Percentiles rank a stretch among this genome's conserved stretches.
phyloP scores from a whole-genome alignment of 176 grass and related monocot species.

The Aegilops speltoides region DNA sequence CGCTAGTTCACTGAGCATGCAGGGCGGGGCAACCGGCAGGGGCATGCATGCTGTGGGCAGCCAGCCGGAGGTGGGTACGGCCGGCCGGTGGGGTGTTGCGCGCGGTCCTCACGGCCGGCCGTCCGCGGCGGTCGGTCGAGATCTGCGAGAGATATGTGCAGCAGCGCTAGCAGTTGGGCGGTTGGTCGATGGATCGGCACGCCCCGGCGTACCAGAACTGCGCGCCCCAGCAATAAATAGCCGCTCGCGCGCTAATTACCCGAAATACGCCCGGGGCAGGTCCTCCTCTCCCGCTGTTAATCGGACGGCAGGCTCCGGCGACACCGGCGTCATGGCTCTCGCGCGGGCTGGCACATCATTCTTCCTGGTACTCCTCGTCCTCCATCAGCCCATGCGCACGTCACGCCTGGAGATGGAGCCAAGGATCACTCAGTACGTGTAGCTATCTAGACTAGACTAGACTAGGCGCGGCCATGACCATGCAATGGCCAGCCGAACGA shows the following conservation, averaged over 20 bases:
- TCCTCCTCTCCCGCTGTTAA: neutral
- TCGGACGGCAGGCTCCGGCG: neutral
- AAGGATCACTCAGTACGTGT: neutral
- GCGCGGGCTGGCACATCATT: neutral
- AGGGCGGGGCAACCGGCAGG: constrained; percentile 9
- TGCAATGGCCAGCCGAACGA: neutral
- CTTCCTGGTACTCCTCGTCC: neutral
- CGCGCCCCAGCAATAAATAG: constrained; percentile 22
- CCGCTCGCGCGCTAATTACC: neutral
- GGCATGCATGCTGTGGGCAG: neutral
- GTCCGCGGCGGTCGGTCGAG: neutral
- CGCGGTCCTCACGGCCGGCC: constrained; percentile 16
- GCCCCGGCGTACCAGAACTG: constrained; percentile 1
- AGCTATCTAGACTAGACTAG: neutral
- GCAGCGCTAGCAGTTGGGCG: neutral
- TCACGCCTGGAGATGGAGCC: neutral
- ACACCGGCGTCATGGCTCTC: neutral
- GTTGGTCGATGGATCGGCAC: neutral
- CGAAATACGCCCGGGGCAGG: neutral
- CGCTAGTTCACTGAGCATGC: neutral
- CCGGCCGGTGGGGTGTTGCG: neutral
- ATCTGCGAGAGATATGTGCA: constrained; percentile 12
- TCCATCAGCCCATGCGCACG: neutral
- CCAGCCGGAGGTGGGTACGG: neutral
- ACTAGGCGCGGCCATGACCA: neutral